Base-by-base conservation (phyloP, 2,329 filamentous ascomycete genomes). In the Pezicula radicicola region DNA sequence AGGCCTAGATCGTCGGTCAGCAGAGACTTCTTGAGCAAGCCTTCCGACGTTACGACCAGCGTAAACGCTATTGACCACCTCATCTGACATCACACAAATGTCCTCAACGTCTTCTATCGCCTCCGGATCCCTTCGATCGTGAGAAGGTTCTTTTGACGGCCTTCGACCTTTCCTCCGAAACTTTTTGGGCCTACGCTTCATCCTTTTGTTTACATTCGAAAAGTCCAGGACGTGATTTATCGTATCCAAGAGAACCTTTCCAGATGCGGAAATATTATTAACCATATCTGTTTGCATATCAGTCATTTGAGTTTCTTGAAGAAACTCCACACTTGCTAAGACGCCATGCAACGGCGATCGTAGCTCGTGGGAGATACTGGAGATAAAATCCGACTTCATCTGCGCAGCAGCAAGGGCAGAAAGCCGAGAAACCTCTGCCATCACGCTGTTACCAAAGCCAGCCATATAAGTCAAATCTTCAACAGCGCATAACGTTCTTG, bases 341-440 rank as follows among this genome's bases (percentile, higher is more conserved):
- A 85, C 77, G 2, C 82, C 83, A 50, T 86, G 82, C 0, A 86
- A 68, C 0, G 83, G 83, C 2, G 78, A 82, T 4, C 83, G 72
- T 13, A 86, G 66, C 60, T 86, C 83, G 59, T 86, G 83, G 3
- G 78, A 82, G 6, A 86, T 75, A 1, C 78, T 83, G 0, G 79
- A 77, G 7, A 86, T 73, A 35, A 83, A 77, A 51, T 84, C 80
- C 1, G 76, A 75, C 61, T 66, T 66, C 61, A 65, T 63, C 39
- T 63, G 64, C 12, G 58, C 58, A 13, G 64, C 60, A 4, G 68
- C 66, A n/a, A 73, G 57, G 4, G 72, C 72, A 48, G 76, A 72
- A 4, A 80, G 54, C 2, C 77, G 71, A 0, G 76, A 73, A 1
- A 85, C 68, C 49, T 85, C 81, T 0, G 78, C 73, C 71, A 83